phyloP scores from a whole-genome alignment of 768 basidiomycete species.

The Agrocybe chaxingu region DNA sequence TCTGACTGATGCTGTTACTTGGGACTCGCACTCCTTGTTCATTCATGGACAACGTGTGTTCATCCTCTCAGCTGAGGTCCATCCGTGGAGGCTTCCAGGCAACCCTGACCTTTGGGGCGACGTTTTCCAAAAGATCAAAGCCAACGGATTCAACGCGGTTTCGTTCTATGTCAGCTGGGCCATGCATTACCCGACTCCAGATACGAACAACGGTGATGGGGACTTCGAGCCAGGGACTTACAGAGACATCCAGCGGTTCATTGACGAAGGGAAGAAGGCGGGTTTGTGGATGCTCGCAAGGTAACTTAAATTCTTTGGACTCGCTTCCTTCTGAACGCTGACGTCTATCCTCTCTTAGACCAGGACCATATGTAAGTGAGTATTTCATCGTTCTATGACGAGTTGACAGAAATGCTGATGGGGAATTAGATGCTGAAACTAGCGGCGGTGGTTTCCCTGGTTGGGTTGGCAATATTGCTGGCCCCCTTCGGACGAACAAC shows the following conservation, averaged over 20 bases:
- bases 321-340: neutral
- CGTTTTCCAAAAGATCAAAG: conserved; percentile 59
- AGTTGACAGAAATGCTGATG: neutral
- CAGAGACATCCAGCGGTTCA: conserved; percentile 48
- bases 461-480: conserved; percentile 55
- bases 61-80: conserved; percentile 60
- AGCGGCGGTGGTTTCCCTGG: conserved; percentile 58
- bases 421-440: conserved; percentile 38
- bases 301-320: conserved; percentile 17
- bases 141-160: conserved; percentile 60
- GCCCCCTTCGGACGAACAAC: conserved; percentile 47
- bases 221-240: conserved; percentile 50
- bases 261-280: conserved; percentile 46
- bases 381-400: neutral
- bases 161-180: conserved; percentile 64
- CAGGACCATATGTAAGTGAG: conserved; percentile 53
- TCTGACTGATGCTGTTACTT: conserved; percentile 46
- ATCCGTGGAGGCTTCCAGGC: conserved; percentile 55
- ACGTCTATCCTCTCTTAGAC: conserved; percentile 23
- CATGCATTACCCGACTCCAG: conserved; percentile 45
- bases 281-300: conserved; percentile 58
- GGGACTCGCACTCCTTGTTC: conserved; percentile 59
- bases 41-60: conserved; percentile 56
- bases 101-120: conserved; percentile 54
- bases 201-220: conserved; percentile 38